Percentiles rank a stretch among this genome's conserved stretches.
Evolutionary conservation across 2,329 filamentous ascomycete species (phyloP).

Genomic region (Ascochyta clinopodiicola): DNA sequence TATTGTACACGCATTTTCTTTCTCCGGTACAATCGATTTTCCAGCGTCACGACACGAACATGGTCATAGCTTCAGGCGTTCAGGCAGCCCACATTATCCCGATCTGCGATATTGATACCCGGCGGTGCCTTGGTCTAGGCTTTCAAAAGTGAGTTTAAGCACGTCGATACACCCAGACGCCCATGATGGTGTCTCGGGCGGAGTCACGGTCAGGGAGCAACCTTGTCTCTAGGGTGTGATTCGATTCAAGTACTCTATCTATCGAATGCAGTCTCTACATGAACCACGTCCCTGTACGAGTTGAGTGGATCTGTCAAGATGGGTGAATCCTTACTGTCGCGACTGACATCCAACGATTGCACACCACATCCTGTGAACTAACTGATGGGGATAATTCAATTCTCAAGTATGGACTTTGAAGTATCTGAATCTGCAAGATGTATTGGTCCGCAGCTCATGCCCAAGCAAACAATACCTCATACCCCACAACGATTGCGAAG

Average conservation of each 20-base stretch:
- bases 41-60: conserved; percentile 8
- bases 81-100: conserved; percentile 11
- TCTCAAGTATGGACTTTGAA: conserved; percentile 2
- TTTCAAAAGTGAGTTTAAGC: conserved; percentile 15
- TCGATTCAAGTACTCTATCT: neutral
- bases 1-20: conserved; percentile 6
- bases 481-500: neutral
- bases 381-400: neutral
- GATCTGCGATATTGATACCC: conserved; percentile 20
- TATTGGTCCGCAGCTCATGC: conserved; percentile 15
- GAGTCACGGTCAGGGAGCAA: neutral
- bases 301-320: too few relatives aligned
- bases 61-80: conserved; percentile 13
- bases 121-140: conserved; percentile 12
- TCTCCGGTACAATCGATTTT: neutral
- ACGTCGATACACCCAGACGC: neutral
- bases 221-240: neutral
- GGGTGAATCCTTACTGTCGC: too few relatives aligned
- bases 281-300: too few relatives aligned
- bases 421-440: conserved; percentile 24
- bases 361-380: too few relatives aligned
- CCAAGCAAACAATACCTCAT: neutral
- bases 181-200: neutral
- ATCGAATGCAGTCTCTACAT: neutral
- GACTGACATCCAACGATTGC: too few relatives aligned